These are phyloP conservation scores for Geotrichum carabidarum DNA, from an alignment of 1,139 yeast species.

Conservation along the genomic window DNA sequence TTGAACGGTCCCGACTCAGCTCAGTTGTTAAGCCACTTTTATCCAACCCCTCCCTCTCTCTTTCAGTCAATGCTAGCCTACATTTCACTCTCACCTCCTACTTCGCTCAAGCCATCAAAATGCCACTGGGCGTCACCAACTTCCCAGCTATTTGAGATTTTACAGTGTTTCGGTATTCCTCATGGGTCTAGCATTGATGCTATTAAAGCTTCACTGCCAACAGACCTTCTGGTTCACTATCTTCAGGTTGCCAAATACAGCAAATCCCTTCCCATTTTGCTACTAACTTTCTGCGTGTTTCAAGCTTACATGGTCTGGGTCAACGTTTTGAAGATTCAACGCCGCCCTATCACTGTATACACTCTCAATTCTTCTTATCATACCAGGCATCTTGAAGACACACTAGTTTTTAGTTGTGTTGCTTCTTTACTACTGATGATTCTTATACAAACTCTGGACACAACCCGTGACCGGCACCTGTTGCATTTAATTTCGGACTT, in stretches of 20 bases:
- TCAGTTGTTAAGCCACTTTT: not conserved
- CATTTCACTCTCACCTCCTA: not conserved
- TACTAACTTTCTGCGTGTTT: not conserved
- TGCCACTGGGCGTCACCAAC: slow-evolving; percentile 4
- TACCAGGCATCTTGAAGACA: not conserved
- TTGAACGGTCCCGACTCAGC: not conserved
- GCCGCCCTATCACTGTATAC: not conserved
- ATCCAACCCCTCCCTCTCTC: slow-evolving; percentile 1
- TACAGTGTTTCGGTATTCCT: not conserved
- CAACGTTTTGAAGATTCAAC: not conserved
- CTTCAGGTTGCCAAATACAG: not conserved
- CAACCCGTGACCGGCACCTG: slow-evolving; percentile 2
- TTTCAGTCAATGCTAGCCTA: not conserved
- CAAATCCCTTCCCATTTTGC: not conserved
- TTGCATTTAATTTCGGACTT: slow-evolving; percentile 1
- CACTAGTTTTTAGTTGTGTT: not conserved
- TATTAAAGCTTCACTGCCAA: not conserved
- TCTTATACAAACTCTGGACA: not conserved
- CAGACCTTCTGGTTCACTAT: not conserved
- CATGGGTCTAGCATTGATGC: not conserved
- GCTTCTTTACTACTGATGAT: slow-evolving; percentile 1
- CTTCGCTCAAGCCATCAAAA: not conserved
- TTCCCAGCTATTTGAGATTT: not conserved
- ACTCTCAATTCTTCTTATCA: not conserved
- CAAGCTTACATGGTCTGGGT: slow-evolving; percentile 1